Percentiles rank a stretch among this genome's conserved stretches.
Evolutionary conservation across 495 filamentous ascomycete species (phyloP).

Genomic region (Xylaria sp.): DNA sequence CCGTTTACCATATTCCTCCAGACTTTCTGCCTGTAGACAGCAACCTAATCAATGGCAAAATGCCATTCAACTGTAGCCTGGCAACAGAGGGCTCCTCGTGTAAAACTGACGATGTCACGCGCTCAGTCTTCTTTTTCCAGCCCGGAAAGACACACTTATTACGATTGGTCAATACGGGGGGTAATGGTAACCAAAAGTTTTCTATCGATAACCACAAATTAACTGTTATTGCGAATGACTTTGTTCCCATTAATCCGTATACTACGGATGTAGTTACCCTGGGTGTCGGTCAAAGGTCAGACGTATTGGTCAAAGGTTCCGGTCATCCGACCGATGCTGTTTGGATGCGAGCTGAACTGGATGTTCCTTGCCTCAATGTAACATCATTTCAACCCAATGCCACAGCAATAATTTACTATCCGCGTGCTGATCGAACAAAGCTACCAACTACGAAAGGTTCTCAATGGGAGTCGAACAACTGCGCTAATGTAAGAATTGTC

Average conservation of each 20-base stretch:
- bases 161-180: slow-evolving; percentile 59
- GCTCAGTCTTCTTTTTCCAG: too few species aligned
- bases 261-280: slow-evolving; percentile 56
- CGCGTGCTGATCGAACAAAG: not conserved
- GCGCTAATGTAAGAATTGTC: slow-evolving; percentile 42
- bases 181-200: slow-evolving; percentile 32
- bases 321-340: slow-evolving; percentile 42
- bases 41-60: slow-evolving; percentile 61
- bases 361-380: not conserved
- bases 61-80: slow-evolving; percentile 39
- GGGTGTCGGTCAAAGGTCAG: slow-evolving; percentile 71
- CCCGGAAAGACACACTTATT: slow-evolving; percentile 56
- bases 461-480: not conserved
- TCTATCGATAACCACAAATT: slow-evolving; percentile 59
- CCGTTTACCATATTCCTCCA: slow-evolving; percentile 25
- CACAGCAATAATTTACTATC: not conserved
- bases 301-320: slow-evolving; percentile 68
- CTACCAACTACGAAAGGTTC: not conserved
- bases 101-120: too few species aligned
- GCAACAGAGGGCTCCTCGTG: too few species aligned
- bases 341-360: slow-evolving; percentile 53
- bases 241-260: slow-evolving; percentile 60
- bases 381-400: not conserved
- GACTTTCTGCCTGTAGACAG: slow-evolving; percentile 41
- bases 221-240: slow-evolving; percentile 59